These are phyloP conservation scores for Cryphonectria nitschkei DNA, from an alignment of 2,329 filamentous ascomycete genomes.

Conservation along the genomic window DNA sequence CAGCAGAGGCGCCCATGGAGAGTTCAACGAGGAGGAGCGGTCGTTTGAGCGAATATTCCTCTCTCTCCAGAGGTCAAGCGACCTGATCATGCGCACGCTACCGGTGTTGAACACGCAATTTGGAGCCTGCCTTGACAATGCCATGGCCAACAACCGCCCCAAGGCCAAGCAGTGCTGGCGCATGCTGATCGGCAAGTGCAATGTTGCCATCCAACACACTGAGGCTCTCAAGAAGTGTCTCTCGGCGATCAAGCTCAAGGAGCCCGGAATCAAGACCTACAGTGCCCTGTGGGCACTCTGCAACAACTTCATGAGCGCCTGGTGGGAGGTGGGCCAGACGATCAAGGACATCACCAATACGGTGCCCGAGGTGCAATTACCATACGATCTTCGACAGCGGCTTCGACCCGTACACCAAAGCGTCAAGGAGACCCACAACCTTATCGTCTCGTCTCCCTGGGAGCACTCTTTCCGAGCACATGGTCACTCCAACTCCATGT, in stretches of 20 bases:
- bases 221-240: slow-evolving; percentile 74
- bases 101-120: slow-evolving; percentile 73
- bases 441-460: slow-evolving; percentile 68
- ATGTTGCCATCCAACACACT: slow-evolving; percentile 71
- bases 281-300: slow-evolving; percentile 69
- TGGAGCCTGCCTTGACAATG: slow-evolving; percentile 62
- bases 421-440: slow-evolving; percentile 77
- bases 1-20: slow-evolving; percentile 57
- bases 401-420: slow-evolving; percentile 81
- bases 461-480: slow-evolving; percentile 44
- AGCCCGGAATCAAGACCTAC: slow-evolving; percentile 73
- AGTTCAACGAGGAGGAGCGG: slow-evolving; percentile 75
- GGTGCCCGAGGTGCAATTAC: slow-evolving; percentile 55
- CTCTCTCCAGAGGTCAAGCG: slow-evolving; percentile 73
- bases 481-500: slow-evolving; percentile 40
- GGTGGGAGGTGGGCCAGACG: slow-evolving; percentile 66
- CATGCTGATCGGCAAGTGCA: slow-evolving; percentile 71
- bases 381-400: slow-evolving; percentile 70
- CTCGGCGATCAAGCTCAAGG: slow-evolving; percentile 81
- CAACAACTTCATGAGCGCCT: slow-evolving; percentile 73
- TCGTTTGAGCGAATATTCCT: slow-evolving; percentile 83
- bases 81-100: slow-evolving; percentile 72
- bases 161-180: slow-evolving; percentile 69
- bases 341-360: slow-evolving; percentile 52
- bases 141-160: slow-evolving; percentile 61